A percentile compares a stretch with the other conserved stretches of the same genome.
Evolutionary conservation across 257 asterid species (phyloP).

Genomic region (Gardenia jasminoides): DNA sequence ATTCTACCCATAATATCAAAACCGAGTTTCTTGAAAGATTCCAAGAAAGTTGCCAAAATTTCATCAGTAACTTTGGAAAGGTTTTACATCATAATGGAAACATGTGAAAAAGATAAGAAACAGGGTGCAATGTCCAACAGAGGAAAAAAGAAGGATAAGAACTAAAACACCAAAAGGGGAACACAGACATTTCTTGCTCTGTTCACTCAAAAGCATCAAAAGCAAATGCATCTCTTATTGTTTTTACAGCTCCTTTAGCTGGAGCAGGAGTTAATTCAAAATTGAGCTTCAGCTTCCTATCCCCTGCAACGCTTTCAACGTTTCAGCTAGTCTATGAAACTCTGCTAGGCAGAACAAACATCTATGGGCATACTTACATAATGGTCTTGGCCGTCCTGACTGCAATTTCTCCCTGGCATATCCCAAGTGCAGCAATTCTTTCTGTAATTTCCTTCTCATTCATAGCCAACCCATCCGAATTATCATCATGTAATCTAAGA

Average conservation of each 20-base stretch:
- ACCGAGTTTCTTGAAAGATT: too few relatives aligned
- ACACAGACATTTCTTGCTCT: too few relatives aligned
- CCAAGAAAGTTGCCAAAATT: too few relatives aligned
- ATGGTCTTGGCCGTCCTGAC: constrained; percentile 73
- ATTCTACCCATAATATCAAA: too few relatives aligned
- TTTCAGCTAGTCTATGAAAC: not conserved
- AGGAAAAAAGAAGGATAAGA: too few relatives aligned
- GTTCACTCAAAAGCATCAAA: too few relatives aligned
- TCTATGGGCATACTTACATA: constrained; percentile 44
- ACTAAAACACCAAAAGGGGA: too few relatives aligned
- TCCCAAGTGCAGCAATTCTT: constrained; percentile 51
- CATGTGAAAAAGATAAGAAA: too few relatives aligned
- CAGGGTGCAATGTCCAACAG: too few relatives aligned
- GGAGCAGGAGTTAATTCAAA: not conserved
- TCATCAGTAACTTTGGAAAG: too few relatives aligned
- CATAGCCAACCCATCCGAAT: constrained; percentile 25
- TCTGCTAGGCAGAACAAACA: not conserved
- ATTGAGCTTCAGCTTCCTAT: not conserved
- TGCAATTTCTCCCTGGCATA: constrained; percentile 55
- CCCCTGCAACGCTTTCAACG: not conserved
- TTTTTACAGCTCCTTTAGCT: not conserved
- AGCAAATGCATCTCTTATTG: not conserved
- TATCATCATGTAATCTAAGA: constrained; percentile 30
- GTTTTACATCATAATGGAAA: too few relatives aligned
- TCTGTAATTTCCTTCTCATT: constrained; percentile 61